Percentiles rank a stretch among this genome's conserved stretches.
Evolutionary conservation across 1,139 yeast genomes (phyloP).

Genomic region (Hansenula sp.): DNA sequence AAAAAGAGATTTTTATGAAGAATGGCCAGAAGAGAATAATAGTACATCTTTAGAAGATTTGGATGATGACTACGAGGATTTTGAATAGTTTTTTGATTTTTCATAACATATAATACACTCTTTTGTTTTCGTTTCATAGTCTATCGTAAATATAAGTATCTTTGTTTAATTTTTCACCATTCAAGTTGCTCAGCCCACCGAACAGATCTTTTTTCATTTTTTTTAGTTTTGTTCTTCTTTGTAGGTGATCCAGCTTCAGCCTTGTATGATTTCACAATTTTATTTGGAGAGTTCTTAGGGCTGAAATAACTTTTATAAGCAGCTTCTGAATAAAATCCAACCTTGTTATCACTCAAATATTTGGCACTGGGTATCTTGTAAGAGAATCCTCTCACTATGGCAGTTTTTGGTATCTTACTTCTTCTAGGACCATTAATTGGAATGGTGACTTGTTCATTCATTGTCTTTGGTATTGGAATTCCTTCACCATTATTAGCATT

Average conservation of each 20-base stretch:
- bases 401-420: conserved; percentile 17
- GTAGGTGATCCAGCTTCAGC: not conserved
- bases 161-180: conserved; percentile 32
- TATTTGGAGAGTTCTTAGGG: conserved; percentile 6
- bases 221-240: not conserved
- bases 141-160: not conserved
- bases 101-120: too few species aligned
- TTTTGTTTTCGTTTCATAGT: too few species aligned
- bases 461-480: conserved; percentile 56
- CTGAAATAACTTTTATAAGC: conserved; percentile 12
- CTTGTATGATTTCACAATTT: conserved; percentile 4
- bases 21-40: not conserved
- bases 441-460: conserved; percentile 59
- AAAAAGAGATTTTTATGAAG: conserved; percentile 4
- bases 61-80: not conserved
- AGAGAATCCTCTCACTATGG: conserved; percentile 18
- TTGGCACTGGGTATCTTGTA: conserved; percentile 3
- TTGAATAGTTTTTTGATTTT: not conserved
- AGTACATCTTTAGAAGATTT: not conserved
- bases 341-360: conserved; percentile 7
- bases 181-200: conserved; percentile 52
- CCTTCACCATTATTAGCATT: conserved; percentile 62
- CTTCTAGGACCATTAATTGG: conserved; percentile 47
- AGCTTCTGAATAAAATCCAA: conserved; percentile 17
- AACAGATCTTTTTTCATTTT: conserved; percentile 14